Evolutionary conservation across 495 filamentous ascomycete species (phyloP).

Genomic region (Neurospora sp.): DNA sequence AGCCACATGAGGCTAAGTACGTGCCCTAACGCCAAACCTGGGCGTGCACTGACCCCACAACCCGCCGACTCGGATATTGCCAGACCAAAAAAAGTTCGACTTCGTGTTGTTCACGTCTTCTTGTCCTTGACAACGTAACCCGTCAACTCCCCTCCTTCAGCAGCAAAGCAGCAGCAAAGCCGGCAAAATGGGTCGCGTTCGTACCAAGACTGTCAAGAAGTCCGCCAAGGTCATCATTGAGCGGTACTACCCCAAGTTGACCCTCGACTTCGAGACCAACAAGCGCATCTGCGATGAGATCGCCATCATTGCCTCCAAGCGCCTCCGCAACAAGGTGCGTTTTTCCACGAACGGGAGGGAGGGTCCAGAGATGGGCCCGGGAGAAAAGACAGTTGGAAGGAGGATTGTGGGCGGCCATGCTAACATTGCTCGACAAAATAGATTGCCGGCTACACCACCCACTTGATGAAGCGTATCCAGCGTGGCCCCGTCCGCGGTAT

Average conservation of each 20-base stretch:
- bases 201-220: slow-evolving; percentile 99
- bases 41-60: not conserved
- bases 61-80: not conserved
- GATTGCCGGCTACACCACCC: slow-evolving; percentile 98
- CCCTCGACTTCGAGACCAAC: slow-evolving; percentile 99
- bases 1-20: not conserved
- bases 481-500: slow-evolving; percentile 98
- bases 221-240: slow-evolving; percentile 99
- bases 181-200: slow-evolving; percentile 93
- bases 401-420: not conserved
- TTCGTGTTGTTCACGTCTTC: not conserved
- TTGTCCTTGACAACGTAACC: not conserved
- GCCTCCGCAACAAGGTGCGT: slow-evolving; percentile 90
- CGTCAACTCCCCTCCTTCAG: slow-evolving; percentile 4
- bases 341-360: not conserved
- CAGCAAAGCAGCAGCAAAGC: slow-evolving; percentile 27
- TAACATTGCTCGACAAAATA: slow-evolving; percentile 23
- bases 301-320: slow-evolving; percentile 96
- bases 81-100: not conserved
- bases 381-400: not conserved
- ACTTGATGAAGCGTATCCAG: slow-evolving; percentile 97
- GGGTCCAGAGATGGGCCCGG: not conserved
- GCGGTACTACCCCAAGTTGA: slow-evolving; percentile 96
- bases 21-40: not conserved
- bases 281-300: slow-evolving; percentile 99